Evolutionary conservation across 805 yeast genomes (phyloP).

Genomic region (Metschnikowia cerradonensis): DNA sequence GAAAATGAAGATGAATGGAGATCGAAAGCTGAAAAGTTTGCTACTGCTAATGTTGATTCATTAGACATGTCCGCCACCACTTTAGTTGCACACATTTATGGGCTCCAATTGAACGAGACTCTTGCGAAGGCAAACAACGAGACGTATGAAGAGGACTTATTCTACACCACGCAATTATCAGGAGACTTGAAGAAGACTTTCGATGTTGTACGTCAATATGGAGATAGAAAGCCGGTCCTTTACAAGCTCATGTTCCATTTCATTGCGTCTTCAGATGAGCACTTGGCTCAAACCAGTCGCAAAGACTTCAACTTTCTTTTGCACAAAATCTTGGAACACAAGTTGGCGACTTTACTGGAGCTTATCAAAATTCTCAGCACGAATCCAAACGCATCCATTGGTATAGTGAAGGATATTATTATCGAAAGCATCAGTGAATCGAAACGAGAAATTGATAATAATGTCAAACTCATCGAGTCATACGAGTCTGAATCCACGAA

Average conservation of each 20-base stretch:
- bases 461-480: conserved; percentile 58
- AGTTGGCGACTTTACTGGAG: conserved; percentile 69
- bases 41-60: conserved; percentile 43
- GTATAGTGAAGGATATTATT: conserved; percentile 66
- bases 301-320: conserved; percentile 47
- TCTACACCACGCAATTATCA: conserved; percentile 59
- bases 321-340: conserved; percentile 46
- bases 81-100: conserved; percentile 54
- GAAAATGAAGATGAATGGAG: conserved; percentile 54
- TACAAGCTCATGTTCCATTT: conserved; percentile 62
- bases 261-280: conserved; percentile 51
- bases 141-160: conserved; percentile 45
- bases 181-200: conserved; percentile 57
- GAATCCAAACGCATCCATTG: conserved; percentile 63
- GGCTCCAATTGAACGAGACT: conserved; percentile 41
- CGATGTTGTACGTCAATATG: conserved; percentile 54
- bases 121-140: conserved; percentile 37
- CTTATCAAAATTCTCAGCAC: conserved; percentile 64
- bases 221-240: conserved; percentile 58
- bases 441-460: conserved; percentile 63
- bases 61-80: conserved; percentile 55
- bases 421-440: conserved; percentile 57
- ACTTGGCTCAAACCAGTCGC: conserved; percentile 51
- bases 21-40: conserved; percentile 54
- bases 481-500: conserved; percentile 63